Evolutionary conservation across 352 stramenopile genomes (phyloP).

Genomic region (Thalassiosira hispida): DNA sequence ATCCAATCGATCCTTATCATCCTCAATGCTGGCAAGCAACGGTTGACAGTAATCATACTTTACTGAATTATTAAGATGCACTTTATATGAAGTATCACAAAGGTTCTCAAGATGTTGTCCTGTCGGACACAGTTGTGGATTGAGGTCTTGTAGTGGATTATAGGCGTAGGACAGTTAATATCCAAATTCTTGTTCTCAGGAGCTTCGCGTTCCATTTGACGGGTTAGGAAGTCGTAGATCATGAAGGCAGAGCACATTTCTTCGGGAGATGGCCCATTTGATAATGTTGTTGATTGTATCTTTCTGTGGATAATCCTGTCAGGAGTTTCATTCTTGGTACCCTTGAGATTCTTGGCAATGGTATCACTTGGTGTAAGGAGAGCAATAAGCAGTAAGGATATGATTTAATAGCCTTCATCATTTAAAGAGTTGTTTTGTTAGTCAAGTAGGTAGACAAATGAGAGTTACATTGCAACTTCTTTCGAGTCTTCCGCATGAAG

Average conservation of each 20-base stretch:
- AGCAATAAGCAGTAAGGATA: too few species aligned
- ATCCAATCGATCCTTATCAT: background rate
- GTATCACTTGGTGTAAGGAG: too few species aligned
- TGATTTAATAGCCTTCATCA: too few species aligned
- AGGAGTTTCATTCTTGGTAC: too few species aligned
- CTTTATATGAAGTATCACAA: background rate
- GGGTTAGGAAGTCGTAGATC: constrained; percentile 2
- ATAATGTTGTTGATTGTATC: too few species aligned
- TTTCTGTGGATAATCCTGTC: too few species aligned
- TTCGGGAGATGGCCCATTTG: background rate
- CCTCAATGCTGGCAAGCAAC: background rate
- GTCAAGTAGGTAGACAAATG: too few species aligned
- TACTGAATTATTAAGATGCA: background rate
- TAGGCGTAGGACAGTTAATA: background rate
- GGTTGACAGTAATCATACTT: constrained; percentile 2
- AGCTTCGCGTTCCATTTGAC: background rate
- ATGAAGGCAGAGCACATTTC: constrained; percentile 9
- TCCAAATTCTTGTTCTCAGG: too few species aligned
- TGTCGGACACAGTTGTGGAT: background rate
- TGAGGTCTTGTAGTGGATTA: background rate
- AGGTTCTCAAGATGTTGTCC: background rate
- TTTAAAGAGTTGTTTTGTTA: too few species aligned
- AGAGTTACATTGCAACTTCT: too few species aligned
- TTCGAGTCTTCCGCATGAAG: too few species aligned
- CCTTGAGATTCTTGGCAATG: too few species aligned